Base-by-base conservation (phyloP, 345 rosid genomes). In the Pseudoturritis turrita region DNA sequence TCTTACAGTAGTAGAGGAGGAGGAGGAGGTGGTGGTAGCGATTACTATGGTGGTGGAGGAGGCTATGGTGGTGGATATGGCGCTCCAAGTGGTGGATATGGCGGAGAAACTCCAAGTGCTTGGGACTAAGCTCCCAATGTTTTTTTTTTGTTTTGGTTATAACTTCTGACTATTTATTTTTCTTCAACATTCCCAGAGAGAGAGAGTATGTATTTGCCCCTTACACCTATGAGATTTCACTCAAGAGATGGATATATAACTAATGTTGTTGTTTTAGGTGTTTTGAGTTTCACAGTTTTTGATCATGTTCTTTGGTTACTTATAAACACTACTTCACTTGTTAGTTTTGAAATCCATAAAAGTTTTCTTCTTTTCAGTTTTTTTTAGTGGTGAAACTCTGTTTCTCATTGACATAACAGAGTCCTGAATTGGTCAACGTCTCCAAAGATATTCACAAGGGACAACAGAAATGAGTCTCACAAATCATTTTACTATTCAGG, bases 41-140 rank as follows among this genome's bases (percentile, higher is more conserved):
- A 81, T 36, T 74, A 75, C 59, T 84, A 83, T 22, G 81, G 76
- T 3, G 74, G 82, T 7, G 80, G 79, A 3, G 80, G 85, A n/a
- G 82, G 86, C 37, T 76, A 80, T 47, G 83, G 88, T 45, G 74
- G 78, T 35, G 64, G 73, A 41, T 56, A 73, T 65, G 65, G 77
- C 1, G 77, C 71, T 55, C 77, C 77, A 56, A 73, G 78, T 74
- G 78, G 78, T 74, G 69, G 72, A 40, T 66, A 74, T 33, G 78
- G 78, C 13, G 65, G 86, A 33, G 88, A 85, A 41, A 79, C 73
- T 68, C 79, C 86, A 57, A 89, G 96, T 65, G 94, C 95, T 23
- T 88, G 95, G 92, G 96, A 88, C 76, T 88, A 68, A 49, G 35
- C 55, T 57, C 33, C 47, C 18, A 60, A 74, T 71, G 71, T 35